Evolutionary conservation across 2,329 filamentous ascomycete species (phyloP), one percentile per base, ranked within the genome.

Genomic region (Blastomyces percursus): DNA sequence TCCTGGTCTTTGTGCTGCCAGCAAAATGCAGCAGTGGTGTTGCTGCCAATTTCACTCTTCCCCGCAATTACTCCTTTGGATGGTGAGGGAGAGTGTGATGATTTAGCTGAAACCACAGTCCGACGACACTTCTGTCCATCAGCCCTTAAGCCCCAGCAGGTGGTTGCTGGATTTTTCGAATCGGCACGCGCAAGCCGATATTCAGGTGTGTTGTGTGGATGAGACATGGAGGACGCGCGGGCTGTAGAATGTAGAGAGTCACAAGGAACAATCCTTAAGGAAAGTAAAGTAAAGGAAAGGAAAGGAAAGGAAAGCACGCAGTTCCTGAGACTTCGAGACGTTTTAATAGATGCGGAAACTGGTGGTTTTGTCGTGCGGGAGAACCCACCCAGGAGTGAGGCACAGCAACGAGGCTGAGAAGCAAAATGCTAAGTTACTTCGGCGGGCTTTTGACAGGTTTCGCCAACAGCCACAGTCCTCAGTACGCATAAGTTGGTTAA

Each of bases 1-100:
- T 90, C 90, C 75, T 99, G 94, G 63, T 94, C 90, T 72, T 90
- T 92, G 78, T 99, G 94, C 74, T 96, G 91, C 88, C 90, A 96
- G 79, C 93, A 97, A 77, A 91, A 96, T 59, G 87, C 82, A 16
- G 69, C 65, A 1, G 72, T 61, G 66, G 73, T 63, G 59, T 69
- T 67, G 59, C 72, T 67, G 63, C 61, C 50, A 55, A 14, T 59
- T 32, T 21, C 55, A 24, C 14, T 21, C 4, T 3, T 32, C 24
- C 42, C 27, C 3, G 16, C n/a, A n/a, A 24, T 48, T 27, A 24
- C 42, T 52, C 64, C 64, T 61, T 64, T 59, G 54, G 65, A 58
- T 65, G 69, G 68, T 24, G 69, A 74, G 35, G 66, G 66, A 60
- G 67, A 69, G 63, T 65, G 70, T 64, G 65, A 68, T 64, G 67